Conservation (phyloP, 1,284 basidiomycete species). For the Moniliophthora roreri region DNA sequence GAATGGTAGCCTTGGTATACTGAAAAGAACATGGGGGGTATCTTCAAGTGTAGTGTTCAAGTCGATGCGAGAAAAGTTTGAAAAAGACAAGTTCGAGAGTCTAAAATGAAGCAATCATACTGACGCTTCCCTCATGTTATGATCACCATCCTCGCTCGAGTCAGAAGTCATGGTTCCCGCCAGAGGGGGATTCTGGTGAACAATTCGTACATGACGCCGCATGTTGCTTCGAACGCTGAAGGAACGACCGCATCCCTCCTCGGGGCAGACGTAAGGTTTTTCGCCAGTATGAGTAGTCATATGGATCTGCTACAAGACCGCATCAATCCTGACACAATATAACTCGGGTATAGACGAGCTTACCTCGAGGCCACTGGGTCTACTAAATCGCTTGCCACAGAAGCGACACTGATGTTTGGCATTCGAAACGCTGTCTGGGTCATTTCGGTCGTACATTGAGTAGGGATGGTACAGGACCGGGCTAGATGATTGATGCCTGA, state of each 20-base stretch:
- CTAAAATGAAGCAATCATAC: neutral
- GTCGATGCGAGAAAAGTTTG: neutral
- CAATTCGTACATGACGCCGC: constrained; percentile 43
- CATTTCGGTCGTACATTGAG: constrained; percentile 4
- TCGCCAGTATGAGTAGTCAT: constrained; percentile 57
- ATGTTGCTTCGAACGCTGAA: constrained; percentile 60
- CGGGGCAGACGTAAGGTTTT: constrained; percentile 52
- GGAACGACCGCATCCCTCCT: constrained; percentile 49
- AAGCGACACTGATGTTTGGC: constrained; percentile 43
- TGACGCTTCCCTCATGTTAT: constrained; percentile 11
- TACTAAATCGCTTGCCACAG: constrained; percentile 54
- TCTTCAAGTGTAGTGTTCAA: no score
- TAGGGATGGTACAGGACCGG: constrained; percentile 16
- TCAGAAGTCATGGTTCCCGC: constrained; percentile 11
- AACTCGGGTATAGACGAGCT: no score
- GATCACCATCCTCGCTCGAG: constrained; percentile 20
- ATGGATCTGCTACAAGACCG: no score
- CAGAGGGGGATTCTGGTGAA: constrained; percentile 20
- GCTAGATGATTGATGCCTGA: constrained; percentile 10
- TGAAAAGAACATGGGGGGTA: no score
- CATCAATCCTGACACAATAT: no score
- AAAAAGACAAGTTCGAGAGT: neutral
- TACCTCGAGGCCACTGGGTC: constrained; percentile 55
- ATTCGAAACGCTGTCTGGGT: constrained; percentile 16
- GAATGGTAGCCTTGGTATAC: no score